Conservation (phyloP, 768 basidiomycete species). For the Collybia sp. region DNA sequence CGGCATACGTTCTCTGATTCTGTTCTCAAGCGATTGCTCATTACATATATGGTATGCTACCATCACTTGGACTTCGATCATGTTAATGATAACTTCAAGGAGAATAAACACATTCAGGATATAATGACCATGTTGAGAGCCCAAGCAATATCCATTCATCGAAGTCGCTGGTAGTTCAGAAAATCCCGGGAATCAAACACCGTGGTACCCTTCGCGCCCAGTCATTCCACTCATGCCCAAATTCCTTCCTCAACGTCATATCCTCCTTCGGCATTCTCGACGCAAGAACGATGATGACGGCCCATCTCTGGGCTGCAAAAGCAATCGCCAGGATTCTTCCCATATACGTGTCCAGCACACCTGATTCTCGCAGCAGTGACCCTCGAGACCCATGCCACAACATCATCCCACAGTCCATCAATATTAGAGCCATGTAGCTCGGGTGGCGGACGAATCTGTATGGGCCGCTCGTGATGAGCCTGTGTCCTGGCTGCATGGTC, state of each 20-base stretch:
- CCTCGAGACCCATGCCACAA: slow-evolving; percentile 23
- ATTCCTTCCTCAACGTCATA: slow-evolving; percentile 16
- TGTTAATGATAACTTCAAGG: no score
- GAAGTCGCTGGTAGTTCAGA: no score
- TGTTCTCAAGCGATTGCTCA: no score
- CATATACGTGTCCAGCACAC: slow-evolving; percentile 19
- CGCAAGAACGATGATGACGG: slow-evolving; percentile 9
- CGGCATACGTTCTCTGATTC: no score
- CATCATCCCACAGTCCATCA: slow-evolving; percentile 23
- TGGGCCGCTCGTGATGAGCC: slow-evolving; percentile 23
- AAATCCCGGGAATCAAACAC: slow-evolving; percentile 20
- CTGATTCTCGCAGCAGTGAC: slow-evolving; percentile 24
- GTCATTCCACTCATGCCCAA: slow-evolving; percentile 27
- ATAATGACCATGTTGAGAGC: no score
- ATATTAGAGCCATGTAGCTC: slow-evolving; percentile 20
- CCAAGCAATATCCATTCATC: no score
- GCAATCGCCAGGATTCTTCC: slow-evolving; percentile 11
- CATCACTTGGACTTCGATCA: no score
- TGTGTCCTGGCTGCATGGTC: slow-evolving; percentile 19
- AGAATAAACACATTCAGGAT: no score
- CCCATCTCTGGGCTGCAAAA: slow-evolving; percentile 7
- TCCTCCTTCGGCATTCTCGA: slow-evolving; percentile 23
- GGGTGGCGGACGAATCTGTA: slow-evolving; percentile 29
- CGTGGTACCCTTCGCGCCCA: slow-evolving; percentile 21
- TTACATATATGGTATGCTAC: no score